phyloP scores from a whole-genome alignment of 1,284 basidiomycete species.

The Boletellus sp. region DNA sequence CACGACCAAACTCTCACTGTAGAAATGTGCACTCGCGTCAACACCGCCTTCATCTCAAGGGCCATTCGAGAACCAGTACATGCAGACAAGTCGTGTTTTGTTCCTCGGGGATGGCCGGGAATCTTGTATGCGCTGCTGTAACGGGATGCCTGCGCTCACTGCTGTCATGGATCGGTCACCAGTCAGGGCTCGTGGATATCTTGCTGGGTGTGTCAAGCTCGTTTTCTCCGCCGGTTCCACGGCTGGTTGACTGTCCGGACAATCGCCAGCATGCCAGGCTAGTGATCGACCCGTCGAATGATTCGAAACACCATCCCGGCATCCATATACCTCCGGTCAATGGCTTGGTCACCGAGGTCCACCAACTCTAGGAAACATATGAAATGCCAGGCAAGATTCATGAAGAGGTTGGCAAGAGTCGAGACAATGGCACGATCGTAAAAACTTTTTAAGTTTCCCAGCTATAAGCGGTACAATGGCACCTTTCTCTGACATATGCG shows the following conservation, averaged over 20 bases:
- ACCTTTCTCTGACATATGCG: slow-evolving; percentile 5
- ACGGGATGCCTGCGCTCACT: too few relatives aligned
- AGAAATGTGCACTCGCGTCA: not conserved
- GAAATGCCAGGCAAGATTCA: too few relatives aligned
- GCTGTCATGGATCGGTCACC: too few relatives aligned
- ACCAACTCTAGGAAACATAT: too few relatives aligned
- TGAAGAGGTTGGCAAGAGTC: too few relatives aligned
- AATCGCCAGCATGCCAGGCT: not conserved
- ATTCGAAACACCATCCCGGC: not conserved
- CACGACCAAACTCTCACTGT: not conserved
- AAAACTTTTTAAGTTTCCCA: too few relatives aligned
- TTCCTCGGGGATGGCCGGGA: too few relatives aligned
- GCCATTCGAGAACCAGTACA: not conserved
- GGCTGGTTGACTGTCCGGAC: not conserved
- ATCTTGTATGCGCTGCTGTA: too few relatives aligned
- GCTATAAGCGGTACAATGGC: not conserved
- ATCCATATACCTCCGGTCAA: slow-evolving; percentile 1
- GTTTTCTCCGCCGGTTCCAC: not conserved
- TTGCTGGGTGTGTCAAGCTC: too few relatives aligned
- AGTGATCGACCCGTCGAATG: not conserved
- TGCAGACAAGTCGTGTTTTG: not conserved
- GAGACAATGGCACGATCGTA: too few relatives aligned
- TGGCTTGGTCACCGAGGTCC: slow-evolving; percentile 12
- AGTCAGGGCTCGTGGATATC: too few relatives aligned
- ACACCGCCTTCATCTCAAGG: not conserved